A percentile compares a stretch with the other conserved stretches of the same genome.
Conservation (phyloP, 2,329 filamentous ascomycete species). For the Fusarium pilosicola region DNA sequence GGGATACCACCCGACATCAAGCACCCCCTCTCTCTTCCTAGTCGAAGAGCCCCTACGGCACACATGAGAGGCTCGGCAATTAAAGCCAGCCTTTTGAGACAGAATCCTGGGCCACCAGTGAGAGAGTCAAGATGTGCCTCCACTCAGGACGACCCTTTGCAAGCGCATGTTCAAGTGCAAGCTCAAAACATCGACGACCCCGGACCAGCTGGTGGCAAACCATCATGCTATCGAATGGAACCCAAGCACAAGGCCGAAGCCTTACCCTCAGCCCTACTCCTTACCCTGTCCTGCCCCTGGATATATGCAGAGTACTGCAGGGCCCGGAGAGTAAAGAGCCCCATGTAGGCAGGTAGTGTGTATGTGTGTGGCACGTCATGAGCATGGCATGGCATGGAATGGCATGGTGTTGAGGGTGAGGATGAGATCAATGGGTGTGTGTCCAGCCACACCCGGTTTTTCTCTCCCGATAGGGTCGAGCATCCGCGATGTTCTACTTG, state of each 20-base stretch:
- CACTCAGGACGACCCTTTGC: slow-evolving; percentile 38
- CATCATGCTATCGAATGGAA: slow-evolving; percentile 32
- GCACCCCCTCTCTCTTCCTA: slow-evolving; percentile 20
- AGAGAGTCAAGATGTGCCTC: slow-evolving; percentile 32
- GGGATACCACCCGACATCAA: slow-evolving; percentile 25
- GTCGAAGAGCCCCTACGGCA: slow-evolving; percentile 18
- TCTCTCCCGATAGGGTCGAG: slow-evolving; percentile 19
- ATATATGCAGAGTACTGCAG: slow-evolving; percentile 31
- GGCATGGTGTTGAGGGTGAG: slow-evolving; percentile 10
- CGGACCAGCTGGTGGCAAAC: slow-evolving; percentile 45
- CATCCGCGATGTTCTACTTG: slow-evolving; percentile 28
- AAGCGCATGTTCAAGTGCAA: slow-evolving; percentile 34
- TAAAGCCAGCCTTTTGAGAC: slow-evolving; percentile 34
- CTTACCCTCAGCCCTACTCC: slow-evolving; percentile 43
- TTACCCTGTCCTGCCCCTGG: slow-evolving; percentile 33
- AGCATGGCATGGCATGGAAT: slow-evolving; percentile 6
- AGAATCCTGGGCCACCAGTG: slow-evolving; percentile 30
- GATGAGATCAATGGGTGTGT: slow-evolving; percentile 2
- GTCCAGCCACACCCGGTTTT: slow-evolving; percentile 25
- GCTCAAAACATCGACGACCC: slow-evolving; percentile 39
- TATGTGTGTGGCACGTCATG: slow-evolving; percentile 38
- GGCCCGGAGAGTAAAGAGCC: slow-evolving; percentile 26
- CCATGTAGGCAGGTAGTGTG: slow-evolving; percentile 7
- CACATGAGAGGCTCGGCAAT: slow-evolving; percentile 39
- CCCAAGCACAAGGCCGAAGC: slow-evolving; percentile 32